Conservation (phyloP, 2,329 filamentous ascomycete species). For the Hypoxylon sp. region DNA sequence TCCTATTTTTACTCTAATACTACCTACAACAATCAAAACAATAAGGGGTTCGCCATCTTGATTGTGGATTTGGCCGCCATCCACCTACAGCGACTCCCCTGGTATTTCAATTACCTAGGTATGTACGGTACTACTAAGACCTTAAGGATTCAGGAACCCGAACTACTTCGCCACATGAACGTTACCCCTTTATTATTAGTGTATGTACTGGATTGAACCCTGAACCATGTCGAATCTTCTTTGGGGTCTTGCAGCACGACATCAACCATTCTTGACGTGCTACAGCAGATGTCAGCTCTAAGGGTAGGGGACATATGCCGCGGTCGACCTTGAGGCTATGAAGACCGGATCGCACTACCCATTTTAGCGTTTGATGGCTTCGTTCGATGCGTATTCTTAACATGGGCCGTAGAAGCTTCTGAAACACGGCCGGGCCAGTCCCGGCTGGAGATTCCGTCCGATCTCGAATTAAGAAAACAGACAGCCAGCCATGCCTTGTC, state of each 20-base stretch:
- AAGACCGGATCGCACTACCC: conserved; percentile 40
- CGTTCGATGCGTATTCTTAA: conserved; percentile 44
- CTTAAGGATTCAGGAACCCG: conserved; percentile 44
- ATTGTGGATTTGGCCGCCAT: conserved; percentile 27
- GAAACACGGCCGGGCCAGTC: conserved; percentile 44
- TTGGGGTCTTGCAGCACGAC: conserved; percentile 43
- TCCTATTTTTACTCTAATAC: neutral
- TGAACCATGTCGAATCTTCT: conserved; percentile 46
- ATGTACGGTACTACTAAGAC: conserved; percentile 8
- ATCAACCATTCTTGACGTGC: conserved; percentile 42
- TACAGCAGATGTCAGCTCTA: conserved; percentile 45
- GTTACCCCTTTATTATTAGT: conserved; percentile 44
- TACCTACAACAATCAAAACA: conserved; percentile 1
- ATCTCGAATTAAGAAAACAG: conserved; percentile 41
- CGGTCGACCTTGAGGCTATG: conserved; percentile 36
- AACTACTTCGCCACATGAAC: conserved; percentile 43
- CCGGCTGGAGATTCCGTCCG: conserved; percentile 45
- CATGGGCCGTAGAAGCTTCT: conserved; percentile 47
- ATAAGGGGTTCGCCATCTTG: conserved; percentile 9
- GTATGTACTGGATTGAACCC: conserved; percentile 39
- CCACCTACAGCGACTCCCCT: conserved; percentile 36
- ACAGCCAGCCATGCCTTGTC: conserved; percentile 18
- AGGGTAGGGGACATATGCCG: conserved; percentile 37
- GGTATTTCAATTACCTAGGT: conserved; percentile 20
- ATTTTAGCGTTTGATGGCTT: conserved; percentile 46